Percentiles rank a stretch among this genome's conserved stretches.
Conservation (phyloP, 2,329 filamentous ascomycete species). For the Aspergillus sergii region DNA sequence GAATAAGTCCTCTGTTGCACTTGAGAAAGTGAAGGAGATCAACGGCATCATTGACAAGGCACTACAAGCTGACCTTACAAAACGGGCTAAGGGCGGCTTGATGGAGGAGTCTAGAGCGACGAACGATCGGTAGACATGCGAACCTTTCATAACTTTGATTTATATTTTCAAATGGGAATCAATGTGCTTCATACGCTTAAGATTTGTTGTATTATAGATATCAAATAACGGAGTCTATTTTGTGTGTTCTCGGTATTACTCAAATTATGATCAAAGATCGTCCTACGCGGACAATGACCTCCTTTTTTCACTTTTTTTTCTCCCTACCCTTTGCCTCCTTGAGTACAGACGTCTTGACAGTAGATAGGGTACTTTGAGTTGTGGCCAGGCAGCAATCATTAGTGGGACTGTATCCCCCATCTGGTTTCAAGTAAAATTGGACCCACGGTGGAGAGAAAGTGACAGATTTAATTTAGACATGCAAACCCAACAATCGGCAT, state of each 20-base stretch:
- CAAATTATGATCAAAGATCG: background rate
- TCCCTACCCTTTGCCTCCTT: background rate
- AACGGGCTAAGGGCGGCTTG: constrained; percentile 64
- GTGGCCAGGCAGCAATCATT: background rate
- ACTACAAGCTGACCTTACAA: constrained; percentile 75
- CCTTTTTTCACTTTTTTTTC: background rate
- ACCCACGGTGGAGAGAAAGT: background rate
- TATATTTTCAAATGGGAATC: background rate
- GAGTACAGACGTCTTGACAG: background rate
- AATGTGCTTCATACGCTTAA: background rate
- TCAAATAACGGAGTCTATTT: background rate
- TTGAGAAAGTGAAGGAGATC: constrained; percentile 79
- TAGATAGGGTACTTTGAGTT: background rate
- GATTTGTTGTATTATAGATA: constrained; percentile 8
- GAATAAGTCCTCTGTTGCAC: constrained; percentile 72
- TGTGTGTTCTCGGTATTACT: background rate
- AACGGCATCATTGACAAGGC: constrained; percentile 71
- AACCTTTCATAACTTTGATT: background rate
- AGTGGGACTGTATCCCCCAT: background rate
- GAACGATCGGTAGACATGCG: constrained; percentile 69
- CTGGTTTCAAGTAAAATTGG: background rate
- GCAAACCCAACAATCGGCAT: background rate
- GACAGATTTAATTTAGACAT: background rate
- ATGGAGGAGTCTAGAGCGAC: constrained; percentile 82
- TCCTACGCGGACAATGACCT: background rate